These are phyloP conservation scores for Trametopsis cervina DNA, from an alignment of 768 basidiomycete genomes.

Conservation along the genomic window DNA sequence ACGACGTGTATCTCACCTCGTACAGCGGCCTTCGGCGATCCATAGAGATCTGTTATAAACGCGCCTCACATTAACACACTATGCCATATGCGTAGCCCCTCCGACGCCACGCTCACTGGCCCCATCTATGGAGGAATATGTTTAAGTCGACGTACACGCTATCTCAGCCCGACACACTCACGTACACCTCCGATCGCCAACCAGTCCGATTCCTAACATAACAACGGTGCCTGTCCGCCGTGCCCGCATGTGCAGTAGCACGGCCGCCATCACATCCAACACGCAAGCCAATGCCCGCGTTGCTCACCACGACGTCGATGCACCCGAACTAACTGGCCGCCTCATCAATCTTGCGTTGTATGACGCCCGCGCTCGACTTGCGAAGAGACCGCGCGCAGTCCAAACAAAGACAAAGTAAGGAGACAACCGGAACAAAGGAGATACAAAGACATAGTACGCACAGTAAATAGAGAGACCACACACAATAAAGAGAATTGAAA, in stretches of 20 bases:
- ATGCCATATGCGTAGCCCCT: too few relatives aligned
- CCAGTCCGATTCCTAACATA: slow-evolving; percentile 26
- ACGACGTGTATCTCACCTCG: slow-evolving; percentile 44
- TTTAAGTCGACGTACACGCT: too few relatives aligned
- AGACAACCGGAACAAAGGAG: too few relatives aligned
- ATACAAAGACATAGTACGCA: too few relatives aligned
- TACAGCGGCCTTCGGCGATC: slow-evolving; percentile 54
- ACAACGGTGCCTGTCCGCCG: slow-evolving; percentile 26
- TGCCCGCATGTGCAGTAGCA: slow-evolving; percentile 32
- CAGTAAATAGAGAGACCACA: too few relatives aligned
- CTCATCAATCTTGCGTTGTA: slow-evolving; percentile 35
- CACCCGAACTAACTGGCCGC: slow-evolving; percentile 42
- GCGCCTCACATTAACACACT: too few relatives aligned
- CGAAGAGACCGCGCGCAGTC: too few relatives aligned
- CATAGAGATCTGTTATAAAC: slow-evolving; percentile 34
- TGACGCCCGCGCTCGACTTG: slow-evolving; percentile 29
- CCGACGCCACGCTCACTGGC: too few relatives aligned
- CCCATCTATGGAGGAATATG: too few relatives aligned
- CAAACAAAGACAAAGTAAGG: too few relatives aligned
- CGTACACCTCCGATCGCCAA: slow-evolving; percentile 25
- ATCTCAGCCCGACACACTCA: too few relatives aligned
- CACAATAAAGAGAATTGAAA: too few relatives aligned
- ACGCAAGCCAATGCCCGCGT: slow-evolving; percentile 47
- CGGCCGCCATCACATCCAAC: slow-evolving; percentile 32
- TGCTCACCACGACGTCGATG: slow-evolving; percentile 60